Percentiles rank a stretch among this genome's conserved stretches.
These are phyloP conservation scores for Sideroxylon spinosum DNA, from an alignment of 179 eudicot species.

Conservation along the genomic window DNA sequence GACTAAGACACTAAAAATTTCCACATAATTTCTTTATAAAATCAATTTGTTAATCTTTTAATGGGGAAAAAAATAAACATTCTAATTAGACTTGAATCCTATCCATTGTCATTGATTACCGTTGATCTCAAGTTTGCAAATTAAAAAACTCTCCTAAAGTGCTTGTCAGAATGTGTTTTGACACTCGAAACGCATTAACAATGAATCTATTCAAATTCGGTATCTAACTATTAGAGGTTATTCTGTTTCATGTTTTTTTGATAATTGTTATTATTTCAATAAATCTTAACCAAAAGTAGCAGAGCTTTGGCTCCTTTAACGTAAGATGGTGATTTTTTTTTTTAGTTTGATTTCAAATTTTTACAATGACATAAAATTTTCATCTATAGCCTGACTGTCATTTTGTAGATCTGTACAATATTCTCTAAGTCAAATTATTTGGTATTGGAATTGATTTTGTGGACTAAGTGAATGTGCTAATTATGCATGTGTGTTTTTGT, in stretches of 20 bases:
- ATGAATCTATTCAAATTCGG: neutral
- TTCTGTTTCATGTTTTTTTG: neutral
- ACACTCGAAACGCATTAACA: neutral
- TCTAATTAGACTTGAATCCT: neutral
- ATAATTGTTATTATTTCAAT: neutral
- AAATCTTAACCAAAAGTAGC: neutral
- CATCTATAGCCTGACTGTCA: neutral
- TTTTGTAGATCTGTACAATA: neutral
- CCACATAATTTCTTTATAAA: too few species aligned
- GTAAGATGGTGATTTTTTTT: too few species aligned
- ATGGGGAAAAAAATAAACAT: neutral
- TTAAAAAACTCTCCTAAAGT: neutral
- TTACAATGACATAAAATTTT: neutral
- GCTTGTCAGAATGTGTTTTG: neutral
- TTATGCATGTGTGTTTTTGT: neutral
- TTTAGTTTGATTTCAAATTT: neutral
- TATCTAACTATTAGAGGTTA: neutral
- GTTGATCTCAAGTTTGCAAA: neutral
- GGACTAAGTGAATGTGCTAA: neutral
- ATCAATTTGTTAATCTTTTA: too few species aligned
- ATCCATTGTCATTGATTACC: neutral
- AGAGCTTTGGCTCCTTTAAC: neutral
- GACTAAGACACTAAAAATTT: too few species aligned
- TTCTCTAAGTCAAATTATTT: neutral
- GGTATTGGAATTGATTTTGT: slow-evolving; percentile 1